Percentiles rank a stretch among this genome's conserved stretches.
These are phyloP conservation scores for Alloascoidea africana DNA, from an alignment of 805 yeast species.

Conservation along the genomic window DNA sequence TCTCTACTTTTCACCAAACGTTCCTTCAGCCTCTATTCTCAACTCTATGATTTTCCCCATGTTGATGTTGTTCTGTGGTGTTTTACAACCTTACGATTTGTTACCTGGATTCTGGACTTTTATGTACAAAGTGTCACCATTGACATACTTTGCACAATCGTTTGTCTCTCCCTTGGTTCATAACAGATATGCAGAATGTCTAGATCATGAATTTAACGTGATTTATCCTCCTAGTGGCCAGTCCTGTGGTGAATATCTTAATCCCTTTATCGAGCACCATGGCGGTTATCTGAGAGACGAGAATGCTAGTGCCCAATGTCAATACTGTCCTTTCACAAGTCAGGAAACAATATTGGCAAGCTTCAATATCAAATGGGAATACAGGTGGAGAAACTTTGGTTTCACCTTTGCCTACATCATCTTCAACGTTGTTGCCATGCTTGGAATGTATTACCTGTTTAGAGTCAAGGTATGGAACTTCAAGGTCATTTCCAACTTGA, in stretches of 20 bases:
- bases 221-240: conserved; percentile 30
- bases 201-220: conserved; percentile 19
- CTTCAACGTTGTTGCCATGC: conserved; percentile 27
- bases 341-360: conserved; percentile 17
- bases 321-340: conserved; percentile 19
- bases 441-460: conserved; percentile 23
- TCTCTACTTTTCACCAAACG: conserved; percentile 27
- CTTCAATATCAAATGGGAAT: conserved; percentile 22
- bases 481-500: conserved; percentile 19
- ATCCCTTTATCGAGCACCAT: conserved; percentile 17
- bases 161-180: conserved; percentile 26
- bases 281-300: conserved; percentile 29
- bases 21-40: conserved; percentile 26
- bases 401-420: conserved; percentile 29
- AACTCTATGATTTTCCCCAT: conserved; percentile 20
- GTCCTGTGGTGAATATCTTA: conserved; percentile 32
- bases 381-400: conserved; percentile 58
- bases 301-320: conserved; percentile 15
- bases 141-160: conserved; percentile 30
- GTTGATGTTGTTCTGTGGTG: conserved; percentile 17
- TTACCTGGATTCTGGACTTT: conserved; percentile 36
- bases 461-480: conserved; percentile 22
- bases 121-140: conserved; percentile 30
- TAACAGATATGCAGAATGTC: conserved; percentile 22
- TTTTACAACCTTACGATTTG: conserved; percentile 25